Base-by-base conservation (phyloP, 192 early-diverging fungal genomes). In the Podila minutissima region DNA sequence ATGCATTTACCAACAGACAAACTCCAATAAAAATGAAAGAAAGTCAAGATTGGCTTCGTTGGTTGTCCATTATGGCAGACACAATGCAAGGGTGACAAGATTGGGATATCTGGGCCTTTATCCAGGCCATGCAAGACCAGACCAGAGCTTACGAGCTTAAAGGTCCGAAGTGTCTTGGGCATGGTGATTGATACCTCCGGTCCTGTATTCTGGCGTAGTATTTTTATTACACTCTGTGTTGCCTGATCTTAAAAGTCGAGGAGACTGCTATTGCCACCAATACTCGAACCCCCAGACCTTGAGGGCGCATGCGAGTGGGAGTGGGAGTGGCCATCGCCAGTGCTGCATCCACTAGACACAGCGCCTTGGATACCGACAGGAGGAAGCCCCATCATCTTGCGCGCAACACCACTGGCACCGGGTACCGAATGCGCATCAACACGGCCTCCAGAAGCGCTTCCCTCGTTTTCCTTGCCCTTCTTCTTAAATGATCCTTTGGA, bases 351-450 rank as follows among this genome's bases (percentile, higher is more conserved):
- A 6, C 70, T 53, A 0, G 69, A 31, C 51, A 79, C 76, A 0
- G 76, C 76, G 29, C 76, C 76, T 31, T 79, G 70, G 24, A 79
- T 68, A 3, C 76, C 76, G 13, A 37, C 55, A 10, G 76, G 76
- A 19, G 76, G 76, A 0, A 79, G 61, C 0, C 76, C 76, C 76
- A 79, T 79, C 76, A 79, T 79, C 66, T 79, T 79, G 32, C 76
- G 69, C 2, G 76, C 76, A 22, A 79, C 61, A 8, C 76, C 76
- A 33, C 76, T 79, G 4, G 76, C 76, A 11, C 76, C 76, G 0
- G 76, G 76, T 1, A 79, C 76, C 53, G 76, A 79, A 48, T 79
- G 76, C 32, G 72, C 66, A 51, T 72, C 70, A 0, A 79, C 76
- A 20, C 67, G 60, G 17, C 70, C 66, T 28, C 31, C 19, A 4